Conservation (phyloP, 2,329 filamentous ascomycete species). For the Albophoma yamanashiensis region DNA sequence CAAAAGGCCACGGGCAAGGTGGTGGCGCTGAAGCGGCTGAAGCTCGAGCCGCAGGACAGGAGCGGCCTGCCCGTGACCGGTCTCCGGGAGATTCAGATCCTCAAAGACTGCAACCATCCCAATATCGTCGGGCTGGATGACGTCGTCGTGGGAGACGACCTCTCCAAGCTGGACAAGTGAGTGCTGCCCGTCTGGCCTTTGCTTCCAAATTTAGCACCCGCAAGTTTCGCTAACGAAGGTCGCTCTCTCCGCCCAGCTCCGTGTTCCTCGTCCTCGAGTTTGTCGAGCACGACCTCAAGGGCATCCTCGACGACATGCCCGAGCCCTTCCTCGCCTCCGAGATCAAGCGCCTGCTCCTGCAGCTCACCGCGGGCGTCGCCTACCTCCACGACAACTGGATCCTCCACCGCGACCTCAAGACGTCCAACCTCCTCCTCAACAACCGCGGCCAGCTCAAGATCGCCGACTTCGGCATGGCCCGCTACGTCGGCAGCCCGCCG, state of each 20-base stretch:
- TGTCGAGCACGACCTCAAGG: constrained; percentile 92
- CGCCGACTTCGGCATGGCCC: constrained; percentile 96
- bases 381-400: constrained; percentile 89
- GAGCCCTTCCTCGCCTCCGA: constrained; percentile 90
- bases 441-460: constrained; percentile 93
- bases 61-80: constrained; percentile 82
- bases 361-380: constrained; percentile 68
- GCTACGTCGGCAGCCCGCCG: constrained; percentile 77
- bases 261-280: constrained; percentile 96
- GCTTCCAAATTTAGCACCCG: background rate
- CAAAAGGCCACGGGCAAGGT: constrained; percentile 65
- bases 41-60: constrained; percentile 69
- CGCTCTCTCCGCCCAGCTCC: constrained; percentile 32
- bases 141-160: constrained; percentile 65
- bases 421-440: constrained; percentile 86
- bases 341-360: constrained; percentile 78
- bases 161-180: constrained; percentile 42
- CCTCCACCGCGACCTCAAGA: constrained; percentile 87
- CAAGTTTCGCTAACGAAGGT: background rate
- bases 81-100: constrained; percentile 83
- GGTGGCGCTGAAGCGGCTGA: constrained; percentile 88
- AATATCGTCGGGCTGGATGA: constrained; percentile 79
- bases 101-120: constrained; percentile 67
- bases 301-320: constrained; percentile 84
- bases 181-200: constrained; percentile 3